Conservation (phyloP, 1,284 basidiomycete species). For the Nidula niveotomentosa region DNA sequence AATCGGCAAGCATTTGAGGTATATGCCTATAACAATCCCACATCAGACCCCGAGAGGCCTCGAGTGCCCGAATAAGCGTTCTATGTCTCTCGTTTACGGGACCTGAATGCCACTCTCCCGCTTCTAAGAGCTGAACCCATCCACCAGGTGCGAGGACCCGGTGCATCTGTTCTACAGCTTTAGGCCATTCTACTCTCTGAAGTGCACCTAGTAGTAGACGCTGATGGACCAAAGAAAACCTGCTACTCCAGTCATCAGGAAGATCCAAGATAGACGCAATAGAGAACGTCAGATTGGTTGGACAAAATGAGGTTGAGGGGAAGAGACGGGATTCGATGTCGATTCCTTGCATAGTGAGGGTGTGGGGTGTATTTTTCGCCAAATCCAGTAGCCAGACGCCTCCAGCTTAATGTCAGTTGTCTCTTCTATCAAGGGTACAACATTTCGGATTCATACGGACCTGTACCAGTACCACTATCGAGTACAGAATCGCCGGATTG, state of each 20-base stretch:
- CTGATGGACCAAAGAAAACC: neutral
- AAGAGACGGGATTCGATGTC: neutral
- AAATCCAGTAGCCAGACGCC: neutral
- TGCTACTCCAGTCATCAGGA: neutral
- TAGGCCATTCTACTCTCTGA: neutral
- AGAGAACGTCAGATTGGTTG: neutral
- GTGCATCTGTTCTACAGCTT: neutral
- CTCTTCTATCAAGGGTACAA: neutral
- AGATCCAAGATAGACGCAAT: neutral
- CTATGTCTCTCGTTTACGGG: neutral
- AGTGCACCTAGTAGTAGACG: neutral
- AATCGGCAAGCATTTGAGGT: neutral
- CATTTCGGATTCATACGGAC: neutral
- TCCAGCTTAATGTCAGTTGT: neutral
- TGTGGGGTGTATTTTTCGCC: neutral
- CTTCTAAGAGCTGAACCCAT: neutral
- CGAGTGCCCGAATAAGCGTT: neutral
- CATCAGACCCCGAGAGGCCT: neutral
- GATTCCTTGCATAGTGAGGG: neutral
- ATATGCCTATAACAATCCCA: neutral
- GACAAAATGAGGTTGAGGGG: neutral
- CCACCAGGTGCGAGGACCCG: neutral
- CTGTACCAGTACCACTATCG: neutral
- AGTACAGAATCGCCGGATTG: neutral
- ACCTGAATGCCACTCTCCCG: neutral